A percentile compares a stretch with the other conserved stretches of the same genome.
Evolutionary conservation across 371 early-diverging fungal genomes (phyloP).

Genomic region (Circinella umbellata): DNA sequence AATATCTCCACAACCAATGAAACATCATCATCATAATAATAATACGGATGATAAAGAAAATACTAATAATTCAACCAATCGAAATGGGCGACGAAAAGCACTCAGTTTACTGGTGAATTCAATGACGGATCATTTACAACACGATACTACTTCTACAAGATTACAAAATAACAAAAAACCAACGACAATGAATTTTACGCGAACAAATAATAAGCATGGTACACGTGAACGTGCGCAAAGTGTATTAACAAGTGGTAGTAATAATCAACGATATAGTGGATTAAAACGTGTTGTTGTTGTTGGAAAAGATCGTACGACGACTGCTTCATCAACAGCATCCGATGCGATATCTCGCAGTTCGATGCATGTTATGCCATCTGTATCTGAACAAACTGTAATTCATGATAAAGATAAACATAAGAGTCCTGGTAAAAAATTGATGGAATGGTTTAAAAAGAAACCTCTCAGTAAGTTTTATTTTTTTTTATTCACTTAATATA

Average conservation of each 20-base stretch:
- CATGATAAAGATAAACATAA: conserved; percentile 35
- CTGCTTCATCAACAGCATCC: neutral
- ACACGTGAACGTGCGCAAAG: conserved; percentile 19
- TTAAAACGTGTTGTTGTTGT: conserved; percentile 17
- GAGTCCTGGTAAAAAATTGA: conserved; percentile 68
- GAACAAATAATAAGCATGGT: conserved; percentile 7
- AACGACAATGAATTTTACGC: conserved; percentile 13
- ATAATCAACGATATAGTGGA: conserved; percentile 25
- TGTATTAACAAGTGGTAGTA: neutral
- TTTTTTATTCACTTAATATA: neutral
- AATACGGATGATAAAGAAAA: neutral
- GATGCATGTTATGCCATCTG: conserved; percentile 31
- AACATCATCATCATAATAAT: conserved; percentile 8
- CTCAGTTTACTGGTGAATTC: conserved; percentile 60
- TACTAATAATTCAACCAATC: neutral
- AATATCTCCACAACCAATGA: neutral
- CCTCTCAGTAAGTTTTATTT: conserved; percentile 53
- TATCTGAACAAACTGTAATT: conserved; percentile 35
- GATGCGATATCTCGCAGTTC: conserved; percentile 16
- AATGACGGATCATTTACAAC: conserved; percentile 40
- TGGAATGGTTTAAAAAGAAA: conserved; percentile 76
- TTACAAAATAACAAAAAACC: neutral
- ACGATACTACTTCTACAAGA: neutral
- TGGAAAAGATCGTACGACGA: neutral
- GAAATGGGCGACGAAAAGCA: conserved; percentile 61